phyloP scores from a whole-genome alignment of 1,284 basidiomycete species.

The Somion occarium region DNA sequence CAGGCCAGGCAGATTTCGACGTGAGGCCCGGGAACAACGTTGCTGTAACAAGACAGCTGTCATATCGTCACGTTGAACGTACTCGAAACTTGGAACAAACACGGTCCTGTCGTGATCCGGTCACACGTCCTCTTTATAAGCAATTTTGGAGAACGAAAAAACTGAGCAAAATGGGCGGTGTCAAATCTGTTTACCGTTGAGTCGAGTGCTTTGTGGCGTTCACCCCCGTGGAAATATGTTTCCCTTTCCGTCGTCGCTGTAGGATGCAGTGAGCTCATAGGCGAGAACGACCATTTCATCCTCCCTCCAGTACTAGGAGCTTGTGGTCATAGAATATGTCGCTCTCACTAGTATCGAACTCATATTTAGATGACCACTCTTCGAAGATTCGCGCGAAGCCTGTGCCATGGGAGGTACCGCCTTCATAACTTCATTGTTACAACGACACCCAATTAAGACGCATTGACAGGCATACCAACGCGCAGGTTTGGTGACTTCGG shows the following conservation, averaged over 20 bases:
- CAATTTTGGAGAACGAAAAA: too few relatives aligned
- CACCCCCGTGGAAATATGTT: neutral
- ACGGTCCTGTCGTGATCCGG: too few relatives aligned
- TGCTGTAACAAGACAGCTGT: too few relatives aligned
- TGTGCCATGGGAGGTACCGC: conserved; percentile 90
- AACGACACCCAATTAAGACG: conserved; percentile 33
- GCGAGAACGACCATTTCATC: neutral
- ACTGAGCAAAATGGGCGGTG: too few relatives aligned
- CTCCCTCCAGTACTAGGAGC: neutral
- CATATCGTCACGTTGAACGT: too few relatives aligned
- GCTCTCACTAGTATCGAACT: conserved; percentile 80
- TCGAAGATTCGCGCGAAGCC: conserved; percentile 86
- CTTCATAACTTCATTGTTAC: conserved; percentile 5
- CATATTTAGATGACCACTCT: conserved; percentile 85
- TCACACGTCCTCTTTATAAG: too few relatives aligned
- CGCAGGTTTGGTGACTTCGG: conserved; percentile 83
- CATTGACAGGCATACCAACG: conserved; percentile 77
- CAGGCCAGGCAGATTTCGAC: too few relatives aligned
- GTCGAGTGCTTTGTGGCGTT: neutral
- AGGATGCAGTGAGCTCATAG: conserved; percentile 1
- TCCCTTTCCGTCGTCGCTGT: neutral
- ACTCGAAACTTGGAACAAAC: too few relatives aligned
- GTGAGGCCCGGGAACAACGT: too few relatives aligned
- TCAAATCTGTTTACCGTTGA: too few relatives aligned
- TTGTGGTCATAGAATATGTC: conserved; percentile 43